Base-by-base conservation (phyloP, 1,284 basidiomycete genomes). In the Ustilago shanxiensis region DNA sequence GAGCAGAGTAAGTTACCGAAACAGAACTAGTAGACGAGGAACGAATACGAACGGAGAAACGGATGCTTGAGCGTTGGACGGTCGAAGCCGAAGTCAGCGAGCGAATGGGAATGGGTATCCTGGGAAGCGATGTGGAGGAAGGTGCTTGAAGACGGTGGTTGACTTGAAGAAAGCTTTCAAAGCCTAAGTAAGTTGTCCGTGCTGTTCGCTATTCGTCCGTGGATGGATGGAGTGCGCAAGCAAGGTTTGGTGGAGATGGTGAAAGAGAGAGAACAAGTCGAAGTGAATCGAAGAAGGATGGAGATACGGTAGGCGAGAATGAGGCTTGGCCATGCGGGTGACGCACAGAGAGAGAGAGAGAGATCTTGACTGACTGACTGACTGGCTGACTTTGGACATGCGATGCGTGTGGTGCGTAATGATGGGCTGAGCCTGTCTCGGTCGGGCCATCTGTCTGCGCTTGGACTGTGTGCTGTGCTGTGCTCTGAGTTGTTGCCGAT, bases 391-490 rank as follows among this genome's bases (percentile, higher is more conserved):
- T n/a, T 33, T 33, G 31, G 26, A 9, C 49, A 22, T 59, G 57
- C 33, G 57, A 57, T 57, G 57, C 47, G 44, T 39, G 57, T 39
- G 45, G 56, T 39, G n/a, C 33, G 44, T 59, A 50, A 59, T 59
- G 35, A n/a, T 29, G 45, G 22, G 22, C 50, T 44, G 41, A 44
- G 41, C 20, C 35, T 39, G 26, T 18, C 39, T 45, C 41, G 54
- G 54, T 24, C 39, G 39, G 26, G 39, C 39, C 54, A 35, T 58
- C 29, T 24, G 22, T 49, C 16, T n/a, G 24, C 14, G 44, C 24
- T 33, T 24, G 26, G 53, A 31, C n/a, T n/a, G n/a, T 33, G 33
- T 37, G 29, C 52, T 28, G 44, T 35, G 51, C 26, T 29, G 28
- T 28, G 51, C 16, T 53, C 28, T 9, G 37, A 39, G 7, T 20